Base-by-base conservation (phyloP, 306 rosid genomes). In the Mimosa pudica region DNA sequence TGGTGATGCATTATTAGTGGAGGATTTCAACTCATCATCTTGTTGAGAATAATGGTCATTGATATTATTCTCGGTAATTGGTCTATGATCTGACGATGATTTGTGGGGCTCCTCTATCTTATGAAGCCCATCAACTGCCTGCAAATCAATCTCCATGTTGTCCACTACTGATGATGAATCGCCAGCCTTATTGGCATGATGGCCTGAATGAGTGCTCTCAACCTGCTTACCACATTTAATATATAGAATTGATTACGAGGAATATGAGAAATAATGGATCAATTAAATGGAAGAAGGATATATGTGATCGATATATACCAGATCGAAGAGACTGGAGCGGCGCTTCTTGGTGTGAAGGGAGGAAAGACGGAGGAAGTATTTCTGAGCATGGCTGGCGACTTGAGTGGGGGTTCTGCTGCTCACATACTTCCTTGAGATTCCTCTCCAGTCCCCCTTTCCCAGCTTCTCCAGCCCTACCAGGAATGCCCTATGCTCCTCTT, bases 351-450 rank as follows among this genome's bases (percentile, higher is more conserved):
- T 86, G 84, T 81, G 74, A 68, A 85, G 76, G 58, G 60, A 80
- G 32, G 97, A 83, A 3, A 85, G 89, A 47, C 93, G 46, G 14
- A 92, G 90, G 70, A 89, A 89, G 74, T 88, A 88, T 77, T 92
- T 92, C 44, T 92, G 97, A 77, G 97, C 97, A 81, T 92, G 97
- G 69, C 97, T 92, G 0, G 97, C 97, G 3, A 92, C 97, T 81
- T 92, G 97, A 6, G 97, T 88, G 61, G 97, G 97, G 18, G 97
- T 89, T 85, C 91, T 92, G 12, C 91, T 80, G 4, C 89, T 92
- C 65, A 92, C 97, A 67, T 82, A 92, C 61, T 77, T 82, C 76
- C 84, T 85, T 0, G 97, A 89, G 70, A 92, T 92, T 8, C 94
- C 94, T 58, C 94, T 88, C 97, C 97, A 92, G 46, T 92, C 92